Conservation (phyloP, 129 eudicot species). For the Logfia minima region DNA sequence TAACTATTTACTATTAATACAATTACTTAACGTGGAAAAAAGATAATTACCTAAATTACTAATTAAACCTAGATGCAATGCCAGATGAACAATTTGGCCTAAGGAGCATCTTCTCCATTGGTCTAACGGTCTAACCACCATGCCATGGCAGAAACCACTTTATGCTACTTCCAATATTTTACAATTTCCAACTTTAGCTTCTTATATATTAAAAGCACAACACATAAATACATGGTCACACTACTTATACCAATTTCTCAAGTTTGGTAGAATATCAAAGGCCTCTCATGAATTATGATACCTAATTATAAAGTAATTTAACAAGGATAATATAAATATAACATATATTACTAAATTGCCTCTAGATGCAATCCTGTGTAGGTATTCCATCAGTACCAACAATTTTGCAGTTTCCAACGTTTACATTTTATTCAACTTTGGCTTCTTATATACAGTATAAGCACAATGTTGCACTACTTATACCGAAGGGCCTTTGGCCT, state of each 20-base stretch:
- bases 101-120: neutral
- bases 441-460: too few relatives aligned
- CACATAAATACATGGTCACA: neutral
- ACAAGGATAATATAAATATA: neutral
- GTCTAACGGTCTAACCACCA: neutral
- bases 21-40: neutral
- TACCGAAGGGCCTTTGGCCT: too few relatives aligned
- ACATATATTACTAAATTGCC: neutral
- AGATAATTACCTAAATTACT: neutral
- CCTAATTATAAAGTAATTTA: neutral
- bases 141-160: constrained; percentile 1
- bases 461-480: too few relatives aligned
- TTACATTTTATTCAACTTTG: too few relatives aligned
- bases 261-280: neutral
- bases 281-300: neutral
- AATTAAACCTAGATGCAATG: neutral
- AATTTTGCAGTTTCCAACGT: neutral
- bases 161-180: constrained; percentile 7
- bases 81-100: neutral
- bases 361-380: neutral
- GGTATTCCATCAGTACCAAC: neutral
- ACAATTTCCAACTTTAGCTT: constrained; percentile 8
- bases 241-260: neutral
- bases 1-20: neutral
- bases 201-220: constrained; percentile 8